Conservation (phyloP, 2,329 filamentous ascomycete species). For the Tolypocladium cylindrosporum region DNA sequence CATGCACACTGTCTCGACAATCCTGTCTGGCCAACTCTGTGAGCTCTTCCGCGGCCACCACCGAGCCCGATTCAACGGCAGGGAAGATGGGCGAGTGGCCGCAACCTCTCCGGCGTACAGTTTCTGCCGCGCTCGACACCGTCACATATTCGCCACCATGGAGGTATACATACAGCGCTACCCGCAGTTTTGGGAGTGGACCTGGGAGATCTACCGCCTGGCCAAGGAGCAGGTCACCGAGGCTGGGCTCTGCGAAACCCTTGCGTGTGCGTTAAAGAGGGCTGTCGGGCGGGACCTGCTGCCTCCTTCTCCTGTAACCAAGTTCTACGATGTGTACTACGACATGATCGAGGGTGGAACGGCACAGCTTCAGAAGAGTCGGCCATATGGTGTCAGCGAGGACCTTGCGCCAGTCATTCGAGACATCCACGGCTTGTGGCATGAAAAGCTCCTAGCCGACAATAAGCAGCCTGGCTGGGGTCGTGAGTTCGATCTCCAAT, state of each 20-base stretch:
- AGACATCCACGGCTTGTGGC: constrained; percentile 3
- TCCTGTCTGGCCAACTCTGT: constrained; percentile 3
- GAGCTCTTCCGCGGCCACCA: constrained; percentile 5
- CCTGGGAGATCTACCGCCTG: constrained; percentile 1
- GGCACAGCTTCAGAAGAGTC: not conserved
- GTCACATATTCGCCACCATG: constrained; percentile 4
- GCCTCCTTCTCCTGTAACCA: not conserved
- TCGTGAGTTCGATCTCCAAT: constrained; percentile 1
- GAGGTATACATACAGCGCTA: constrained; percentile 1
- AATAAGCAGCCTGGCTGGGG: constrained; percentile 5
- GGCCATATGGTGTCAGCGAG: constrained; percentile 1
- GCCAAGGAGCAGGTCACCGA: constrained; percentile 4
- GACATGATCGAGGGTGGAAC: constrained; percentile 2
- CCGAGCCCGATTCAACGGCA: constrained; percentile 1
- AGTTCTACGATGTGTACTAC: constrained; percentile 2
- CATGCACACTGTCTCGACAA: constrained; percentile 1
- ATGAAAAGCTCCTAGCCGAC: not conserved
- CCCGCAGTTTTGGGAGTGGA: constrained; percentile 5
- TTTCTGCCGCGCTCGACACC: constrained; percentile 4
- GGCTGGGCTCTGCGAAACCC: constrained; percentile 3
- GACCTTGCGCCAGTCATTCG: not conserved
- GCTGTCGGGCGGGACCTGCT: not conserved
- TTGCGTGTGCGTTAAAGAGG: constrained; percentile 1
- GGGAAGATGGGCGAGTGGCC: constrained; percentile 6
- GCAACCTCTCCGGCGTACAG: constrained; percentile 5